phyloP scores from a whole-genome alignment of 2,329 filamentous ascomycete species.

The Phaeomoniella chlamydospora region DNA sequence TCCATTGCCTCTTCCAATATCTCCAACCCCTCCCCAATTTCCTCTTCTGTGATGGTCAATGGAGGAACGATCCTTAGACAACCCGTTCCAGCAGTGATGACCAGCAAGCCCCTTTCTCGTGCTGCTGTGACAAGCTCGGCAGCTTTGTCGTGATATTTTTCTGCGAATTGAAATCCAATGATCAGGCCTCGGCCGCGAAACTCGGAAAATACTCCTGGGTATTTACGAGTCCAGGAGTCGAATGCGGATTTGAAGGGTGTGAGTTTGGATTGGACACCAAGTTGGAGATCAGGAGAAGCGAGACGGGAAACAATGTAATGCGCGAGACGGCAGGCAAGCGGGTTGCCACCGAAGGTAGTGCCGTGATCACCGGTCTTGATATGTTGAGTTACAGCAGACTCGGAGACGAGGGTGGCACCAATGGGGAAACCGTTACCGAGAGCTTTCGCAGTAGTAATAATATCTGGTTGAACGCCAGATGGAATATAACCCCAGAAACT shows the following conservation, averaged over 20 bases:
- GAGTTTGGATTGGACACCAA: slow-evolving; percentile 54
- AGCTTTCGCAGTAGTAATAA: slow-evolving; percentile 88
- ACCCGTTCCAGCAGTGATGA: slow-evolving; percentile 89
- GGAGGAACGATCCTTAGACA: slow-evolving; percentile 86
- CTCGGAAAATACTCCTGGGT: slow-evolving; percentile 61
- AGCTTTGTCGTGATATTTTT: slow-evolving; percentile 42
- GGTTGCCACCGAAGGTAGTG: slow-evolving; percentile 89
- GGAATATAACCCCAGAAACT: slow-evolving; percentile 70
- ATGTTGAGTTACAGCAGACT: slow-evolving; percentile 49
- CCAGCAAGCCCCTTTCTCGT: slow-evolving; percentile 68
- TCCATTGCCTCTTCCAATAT: slow-evolving; percentile 59
- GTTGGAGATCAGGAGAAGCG: slow-evolving; percentile 54
- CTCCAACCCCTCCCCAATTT: slow-evolving; percentile 63
- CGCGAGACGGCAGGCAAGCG: slow-evolving; percentile 68
- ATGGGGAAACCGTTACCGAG: slow-evolving; percentile 95
- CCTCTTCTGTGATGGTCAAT: slow-evolving; percentile 61
- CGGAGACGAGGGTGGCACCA: slow-evolving; percentile 60
- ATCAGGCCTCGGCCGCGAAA: slow-evolving; percentile 74
- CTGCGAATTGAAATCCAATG: slow-evolving; percentile 67
- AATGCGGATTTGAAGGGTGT: slow-evolving; percentile 45
- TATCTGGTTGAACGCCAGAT: slow-evolving; percentile 65
- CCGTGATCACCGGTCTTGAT: slow-evolving; percentile 72
- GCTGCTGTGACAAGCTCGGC: slow-evolving; percentile 63
- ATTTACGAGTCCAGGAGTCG: slow-evolving; percentile 39
- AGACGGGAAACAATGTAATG: slow-evolving; percentile 74